Evolutionary conservation across 345 rosid species (phyloP), one percentile per base, ranked within the genome.

Genomic region (Salix dunnii): DNA sequence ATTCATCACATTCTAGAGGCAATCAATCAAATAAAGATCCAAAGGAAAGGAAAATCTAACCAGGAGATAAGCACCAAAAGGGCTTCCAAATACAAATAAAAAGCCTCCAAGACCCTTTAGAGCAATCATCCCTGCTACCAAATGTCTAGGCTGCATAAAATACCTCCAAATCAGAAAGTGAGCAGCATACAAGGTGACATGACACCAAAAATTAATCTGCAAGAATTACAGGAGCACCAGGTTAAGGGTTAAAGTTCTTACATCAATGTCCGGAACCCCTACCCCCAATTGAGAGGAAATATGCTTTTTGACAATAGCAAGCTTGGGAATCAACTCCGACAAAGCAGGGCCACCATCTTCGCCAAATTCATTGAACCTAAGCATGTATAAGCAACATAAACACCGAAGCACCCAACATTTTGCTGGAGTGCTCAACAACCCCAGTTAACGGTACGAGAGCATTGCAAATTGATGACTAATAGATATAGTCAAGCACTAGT

Each of bases 321-420:
- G 77, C 89, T 95, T 95, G 23, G 96, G 91, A 65, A 81, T 74
- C 84, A 91, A 77, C 81, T 90, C 94, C 85, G 86, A 90, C 9
- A 92, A 96, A 43, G 97, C 96, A 79, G 92, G 94, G 48, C 97
- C 99, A 55, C 99, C 99, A 78, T 95, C 91, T 16, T 78, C 84
- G 27, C 88, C 94, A 75, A 93, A 93, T 67, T 93, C 99, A 84
- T 85, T 87, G 77, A 78, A 89, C 87, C 94, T 90, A 74, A 64
- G 27, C 67, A 79, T 63, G 69, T 0, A 9, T 8, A 71, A 40
- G 18, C 31, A 58, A 7, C 7, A 49, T 73, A 20, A 75, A 62
- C 30, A 16, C 21, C 58, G 8, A 8, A 5, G 17, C 65, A 51
- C 20, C 10, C 67, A 73, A 3, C 17, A 65, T 61, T 48, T 33